Evolutionary conservation across 139 green algal genomes (phyloP), one percentile per base, ranked within the genome.

Genomic region (Coelastrella sp.): DNA sequence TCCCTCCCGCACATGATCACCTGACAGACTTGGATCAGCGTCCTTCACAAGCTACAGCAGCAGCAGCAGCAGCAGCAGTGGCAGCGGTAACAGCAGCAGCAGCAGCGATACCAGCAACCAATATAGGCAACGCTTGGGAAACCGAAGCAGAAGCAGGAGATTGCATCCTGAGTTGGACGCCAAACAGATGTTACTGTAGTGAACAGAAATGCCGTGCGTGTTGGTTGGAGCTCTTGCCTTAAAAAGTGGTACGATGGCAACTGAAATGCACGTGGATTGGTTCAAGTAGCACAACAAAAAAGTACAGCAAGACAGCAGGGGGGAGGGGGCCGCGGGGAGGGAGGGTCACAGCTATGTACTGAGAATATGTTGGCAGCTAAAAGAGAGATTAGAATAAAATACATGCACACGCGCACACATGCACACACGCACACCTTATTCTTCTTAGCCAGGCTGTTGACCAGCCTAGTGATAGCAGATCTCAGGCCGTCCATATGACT

Each of bases 401-500:
- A n/a, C n/a, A n/a, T n/a, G n/a, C n/a, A n/a, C n/a, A n/a, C n/a
- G n/a, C n/a, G n/a, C 63, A 12, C 63, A 70, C 10, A 11, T 24
- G 70, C 20, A 78, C 8, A 35, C 19, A 11, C 19, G n/a, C 25
- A 9, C 27, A 91, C 87, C 87, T 91, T 91, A 57, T 78, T 73
- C 75, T 90, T 92, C 9, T 82, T 80, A 7, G 82, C 92, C 19
- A 93, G 87, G 11, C 15, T 86, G 91, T 99, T 99, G 20, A 99
- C 65, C 17, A 94, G 94, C 35, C 96, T 92, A 6, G 96, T 99
- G 14, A 99, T 88, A 0, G 95, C 96, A 0, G 88, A 81, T 81
- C 97, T 97, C 78, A 99, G 80, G 20, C 98, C 98, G 68, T 99
- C 98, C 76, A 99, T 91, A 94, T 99, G 98, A 0, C 97, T 99